These are phyloP conservation scores for Fusarium irregulare DNA, from an alignment of 2,329 filamentous ascomycete genomes.

Conservation along the genomic window DNA sequence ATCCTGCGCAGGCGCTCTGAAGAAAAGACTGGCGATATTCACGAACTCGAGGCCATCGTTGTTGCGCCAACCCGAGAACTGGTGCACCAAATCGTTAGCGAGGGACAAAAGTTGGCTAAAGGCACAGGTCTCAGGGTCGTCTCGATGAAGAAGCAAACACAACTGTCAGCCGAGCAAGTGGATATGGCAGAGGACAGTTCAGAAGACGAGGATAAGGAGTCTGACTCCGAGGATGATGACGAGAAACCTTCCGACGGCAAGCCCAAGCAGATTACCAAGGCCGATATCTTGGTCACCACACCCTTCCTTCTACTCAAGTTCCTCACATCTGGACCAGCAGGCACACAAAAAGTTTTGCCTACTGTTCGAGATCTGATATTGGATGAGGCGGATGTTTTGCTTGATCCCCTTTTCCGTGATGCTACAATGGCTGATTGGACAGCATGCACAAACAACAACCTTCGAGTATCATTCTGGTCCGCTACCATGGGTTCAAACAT, in stretches of 20 bases:
- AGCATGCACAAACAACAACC: constrained; percentile 74
- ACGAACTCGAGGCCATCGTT: constrained; percentile 73
- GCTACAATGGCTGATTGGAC: constrained; percentile 89
- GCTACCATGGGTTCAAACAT: constrained; percentile 97
- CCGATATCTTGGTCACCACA: constrained; percentile 57
- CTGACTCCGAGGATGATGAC: constrained; percentile 51
- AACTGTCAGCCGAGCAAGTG: constrained; percentile 64
- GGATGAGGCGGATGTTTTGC: constrained; percentile 94
- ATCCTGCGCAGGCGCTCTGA: constrained; percentile 70
- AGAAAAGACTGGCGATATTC: constrained; percentile 53
- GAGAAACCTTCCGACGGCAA: constrained; percentile 40
- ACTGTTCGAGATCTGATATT: constrained; percentile 80
- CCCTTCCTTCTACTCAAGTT: constrained; percentile 78
- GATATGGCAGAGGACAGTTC: constrained; percentile 54
- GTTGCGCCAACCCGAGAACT: constrained; percentile 84
- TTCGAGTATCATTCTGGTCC: constrained; percentile 89
- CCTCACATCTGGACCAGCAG: constrained; percentile 61
- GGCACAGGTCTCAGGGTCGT: constrained; percentile 84
- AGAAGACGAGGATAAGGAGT: constrained; percentile 54
- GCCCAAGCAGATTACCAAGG: constrained; percentile 48
- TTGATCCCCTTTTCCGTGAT: constrained; percentile 89
- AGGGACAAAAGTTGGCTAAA: constrained; percentile 81
- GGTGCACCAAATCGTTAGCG: constrained; percentile 82
- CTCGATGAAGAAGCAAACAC: constrained; percentile 88
- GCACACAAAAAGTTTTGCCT: constrained; percentile 65